Base-by-base conservation (phyloP, 2,329 filamentous ascomycete species). In the Xylariaceae sp. region DNA sequence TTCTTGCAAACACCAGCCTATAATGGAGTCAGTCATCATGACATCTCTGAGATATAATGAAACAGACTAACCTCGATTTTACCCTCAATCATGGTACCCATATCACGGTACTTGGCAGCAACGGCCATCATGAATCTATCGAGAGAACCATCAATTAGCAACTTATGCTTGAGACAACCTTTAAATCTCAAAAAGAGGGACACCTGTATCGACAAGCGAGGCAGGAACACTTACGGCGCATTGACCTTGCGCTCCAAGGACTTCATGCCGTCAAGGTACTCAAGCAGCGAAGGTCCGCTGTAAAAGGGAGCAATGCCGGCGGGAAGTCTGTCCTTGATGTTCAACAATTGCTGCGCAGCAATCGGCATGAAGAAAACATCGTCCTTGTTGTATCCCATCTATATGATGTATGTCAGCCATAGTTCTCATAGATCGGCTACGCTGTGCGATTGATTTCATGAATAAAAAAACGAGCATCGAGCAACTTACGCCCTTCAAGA, bases 301-400 rank as follows among this genome's bases (percentile, higher is more conserved):
- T 91, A 95, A 90, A 92, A 99, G 7, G 90, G 84, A 47, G 85
- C 87, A 2, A 90, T 66, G 2, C 86, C 87, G 72, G 88, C 86
- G 17, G 91, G 86, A 3, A 99, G 83, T 34, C 92, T 86, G 60
- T 92, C 85, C 78, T 97, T 96, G 80, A 99, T 92, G 72, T 91
- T 91, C 64, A 89, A 74, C 6, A 88, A 88, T 62, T 87, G 87
- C 74, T 97, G 92, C 1, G 94, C 94, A 47, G 92, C 95, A 64
- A 99, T 89, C 55, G 94, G 95, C 89, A 99, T 95, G 80, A 96
- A 96, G 71, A 86, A 88, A 51, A 99, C 84, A 69, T 99, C 93
- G 1, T 84, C 91, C 83, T 97, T 97, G 77, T 96, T 96, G 80
- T 96, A 97, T 30, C 93, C 93, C 9, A 95, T 88, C 59, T 63